phyloP scores from a whole-genome alignment of 345 rosid genomes.

The Anastatica hierochuntica region DNA sequence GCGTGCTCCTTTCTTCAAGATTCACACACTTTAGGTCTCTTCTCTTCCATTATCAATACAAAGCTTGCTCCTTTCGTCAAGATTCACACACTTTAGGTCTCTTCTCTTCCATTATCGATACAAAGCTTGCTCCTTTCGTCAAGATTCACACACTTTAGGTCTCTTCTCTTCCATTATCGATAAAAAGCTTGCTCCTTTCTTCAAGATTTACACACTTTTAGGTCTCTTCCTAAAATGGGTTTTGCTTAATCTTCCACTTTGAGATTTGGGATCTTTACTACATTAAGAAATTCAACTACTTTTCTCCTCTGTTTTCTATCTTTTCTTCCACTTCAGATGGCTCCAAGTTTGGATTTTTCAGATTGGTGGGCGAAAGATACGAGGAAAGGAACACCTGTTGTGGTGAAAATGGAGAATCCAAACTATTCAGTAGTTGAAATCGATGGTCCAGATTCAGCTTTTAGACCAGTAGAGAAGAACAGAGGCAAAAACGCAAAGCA shows the following conservation, averaged over 20 bases:
- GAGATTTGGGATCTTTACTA: conserved; percentile 22
- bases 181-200: conserved; percentile 18
- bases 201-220: conserved; percentile 1
- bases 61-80: too few relatives aligned
- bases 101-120: too few relatives aligned
- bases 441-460: conserved; percentile 79
- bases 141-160: too few relatives aligned
- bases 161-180: too few relatives aligned
- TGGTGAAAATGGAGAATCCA: conserved; percentile 83
- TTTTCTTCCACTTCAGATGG: too few relatives aligned
- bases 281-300: too few relatives aligned
- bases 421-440: conserved; percentile 78
- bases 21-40: too few relatives aligned
- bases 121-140: too few relatives aligned
- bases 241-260: conserved; percentile 9
- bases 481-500: conserved; percentile 85
- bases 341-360: conserved; percentile 59
- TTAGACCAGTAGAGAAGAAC: conserved; percentile 67
- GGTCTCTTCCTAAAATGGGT: conserved; percentile 13
- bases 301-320: too few relatives aligned
- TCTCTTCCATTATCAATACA: too few relatives aligned
- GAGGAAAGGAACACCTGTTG: conserved; percentile 72
- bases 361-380: conserved; percentile 58
- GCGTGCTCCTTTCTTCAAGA: too few relatives aligned
- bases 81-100: too few relatives aligned